Evolutionary conservation across 2,329 filamentous ascomycete genomes (phyloP).

Genomic region (Grosmannia serpens): DNA sequence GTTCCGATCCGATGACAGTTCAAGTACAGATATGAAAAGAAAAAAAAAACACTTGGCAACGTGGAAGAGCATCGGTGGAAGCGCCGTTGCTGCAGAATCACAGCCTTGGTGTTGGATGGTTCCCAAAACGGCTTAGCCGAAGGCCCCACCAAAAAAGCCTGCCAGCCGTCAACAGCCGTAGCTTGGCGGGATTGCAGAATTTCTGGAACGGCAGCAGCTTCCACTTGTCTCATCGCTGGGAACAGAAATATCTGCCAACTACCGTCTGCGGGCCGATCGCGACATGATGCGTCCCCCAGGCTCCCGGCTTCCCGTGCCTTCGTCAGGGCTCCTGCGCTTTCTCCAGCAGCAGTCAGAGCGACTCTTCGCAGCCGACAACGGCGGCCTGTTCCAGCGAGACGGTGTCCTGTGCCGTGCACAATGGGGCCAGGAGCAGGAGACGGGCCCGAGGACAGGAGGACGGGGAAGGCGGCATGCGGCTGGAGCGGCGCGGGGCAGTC

Average conservation of each 20-base stretch:
- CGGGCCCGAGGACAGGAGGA: too few relatives aligned
- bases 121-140: background rate
- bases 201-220: background rate
- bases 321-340: slow-evolving; percentile 54
- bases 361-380: slow-evolving; percentile 27
- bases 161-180: background rate
- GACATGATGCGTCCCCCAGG: slow-evolving; percentile 25
- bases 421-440: background rate
- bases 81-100: background rate
- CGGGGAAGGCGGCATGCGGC: too few relatives aligned
- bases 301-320: slow-evolving; percentile 36
- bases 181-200: background rate
- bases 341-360: slow-evolving; percentile 58
- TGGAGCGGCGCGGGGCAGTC: too few relatives aligned
- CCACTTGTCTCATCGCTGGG: background rate
- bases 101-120: background rate
- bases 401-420: background rate
- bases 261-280: background rate
- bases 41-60: background rate
- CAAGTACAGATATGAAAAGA: too few relatives aligned
- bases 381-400: background rate
- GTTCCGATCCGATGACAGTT: too few relatives aligned
- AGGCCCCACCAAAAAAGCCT: background rate
- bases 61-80: too few relatives aligned
- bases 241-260: too few relatives aligned